Percentiles rank a stretch among this genome's conserved stretches.
phyloP scores from a whole-genome alignment of 306 rosid species.

The Lathyrus oleraceus region DNA sequence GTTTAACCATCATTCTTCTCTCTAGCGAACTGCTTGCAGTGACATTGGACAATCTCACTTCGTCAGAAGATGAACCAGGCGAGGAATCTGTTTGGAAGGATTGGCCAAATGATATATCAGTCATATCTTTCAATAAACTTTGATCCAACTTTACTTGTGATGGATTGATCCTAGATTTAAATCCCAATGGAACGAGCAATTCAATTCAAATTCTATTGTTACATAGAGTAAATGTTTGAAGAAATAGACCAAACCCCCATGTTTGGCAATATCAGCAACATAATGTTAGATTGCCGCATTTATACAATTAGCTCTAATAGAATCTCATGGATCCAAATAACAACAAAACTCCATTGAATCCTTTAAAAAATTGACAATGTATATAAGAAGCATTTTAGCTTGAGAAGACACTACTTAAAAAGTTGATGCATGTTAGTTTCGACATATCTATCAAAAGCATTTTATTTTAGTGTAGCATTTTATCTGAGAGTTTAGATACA shows the following conservation, averaged over 20 bases:
- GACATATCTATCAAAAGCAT: too few relatives aligned
- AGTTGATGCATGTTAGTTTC: background rate
- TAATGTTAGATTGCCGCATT: background rate
- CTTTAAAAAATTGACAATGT: background rate
- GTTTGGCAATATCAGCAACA: slow-evolving; percentile 21
- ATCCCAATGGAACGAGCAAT: background rate
- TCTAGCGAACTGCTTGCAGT: slow-evolving; percentile 38
- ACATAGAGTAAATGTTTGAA: slow-evolving; percentile 9
- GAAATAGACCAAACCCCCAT: slow-evolving; percentile 14
- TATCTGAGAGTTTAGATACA: slow-evolving; percentile 3
- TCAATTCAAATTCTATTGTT: slow-evolving; percentile 6
- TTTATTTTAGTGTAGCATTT: too few relatives aligned
- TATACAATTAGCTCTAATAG: slow-evolving; percentile 7
- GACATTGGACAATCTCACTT: slow-evolving; percentile 41
- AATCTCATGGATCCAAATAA: slow-evolving; percentile 10
- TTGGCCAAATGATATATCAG: slow-evolving; percentile 22
- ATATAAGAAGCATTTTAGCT: slow-evolving; percentile 6
- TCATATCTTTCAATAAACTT: background rate
- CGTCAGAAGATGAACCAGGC: slow-evolving; percentile 48
- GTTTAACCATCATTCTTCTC: slow-evolving; percentile 34
- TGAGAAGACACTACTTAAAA: background rate
- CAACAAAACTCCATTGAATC: slow-evolving; percentile 2
- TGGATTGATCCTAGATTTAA: background rate
- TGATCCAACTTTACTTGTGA: background rate
- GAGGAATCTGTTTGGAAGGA: slow-evolving; percentile 47